Base-by-base conservation (phyloP, 805 yeast genomes). In the Wickerhamiella qilinensis region DNA sequence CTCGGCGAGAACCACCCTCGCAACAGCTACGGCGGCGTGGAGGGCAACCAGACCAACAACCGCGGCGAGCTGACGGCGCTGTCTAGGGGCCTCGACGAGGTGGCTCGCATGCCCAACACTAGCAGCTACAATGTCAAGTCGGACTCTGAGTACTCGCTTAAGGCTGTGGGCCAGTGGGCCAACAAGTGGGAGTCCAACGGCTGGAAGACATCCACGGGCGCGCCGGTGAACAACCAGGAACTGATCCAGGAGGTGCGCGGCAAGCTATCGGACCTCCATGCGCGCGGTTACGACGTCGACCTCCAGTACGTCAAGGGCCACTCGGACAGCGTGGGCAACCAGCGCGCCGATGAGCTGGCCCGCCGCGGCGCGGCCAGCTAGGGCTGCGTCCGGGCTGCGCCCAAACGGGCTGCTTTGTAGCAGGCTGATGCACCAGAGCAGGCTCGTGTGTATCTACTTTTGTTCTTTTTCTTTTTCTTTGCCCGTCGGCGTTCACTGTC, bases 41-140 rank as follows among this genome's bases (percentile, higher is more conserved):
- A n/a, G 2, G 65, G 62, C 2, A 50, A 50, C 3, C 84, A 76
- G 25, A 82, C 94, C 1, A 85, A 84, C 48, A 85, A 81, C 46
- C 59, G 82, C 30, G 91, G 93, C 1, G 96, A 86, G 56, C 65
- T 85, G 9, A 54, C 60, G 12, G 95, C 93, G 0, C 65, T 80
- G 16, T 51, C 58, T 4, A 63, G 62, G 25, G 93, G 91, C 0
- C 51, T 80, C 41, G 52, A 53, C 4, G 46, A 50, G 5, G 63
- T 15, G 35, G 45, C 50, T 3, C 36, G 43, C 9, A 45, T 51
- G 12, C 21, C 18, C 19, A 17, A 20, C 22, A 19, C 20, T 3
- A 19, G 49, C 48, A 27, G 35, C 39, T n/a, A 34, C 36, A 1
- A 47, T 3, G 73, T 85, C 14, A 55, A 60, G 28, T 67, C 91